These are phyloP conservation scores for Capsella rubella DNA, from an alignment of 441 rosid genomes.

Conservation along the genomic window DNA sequence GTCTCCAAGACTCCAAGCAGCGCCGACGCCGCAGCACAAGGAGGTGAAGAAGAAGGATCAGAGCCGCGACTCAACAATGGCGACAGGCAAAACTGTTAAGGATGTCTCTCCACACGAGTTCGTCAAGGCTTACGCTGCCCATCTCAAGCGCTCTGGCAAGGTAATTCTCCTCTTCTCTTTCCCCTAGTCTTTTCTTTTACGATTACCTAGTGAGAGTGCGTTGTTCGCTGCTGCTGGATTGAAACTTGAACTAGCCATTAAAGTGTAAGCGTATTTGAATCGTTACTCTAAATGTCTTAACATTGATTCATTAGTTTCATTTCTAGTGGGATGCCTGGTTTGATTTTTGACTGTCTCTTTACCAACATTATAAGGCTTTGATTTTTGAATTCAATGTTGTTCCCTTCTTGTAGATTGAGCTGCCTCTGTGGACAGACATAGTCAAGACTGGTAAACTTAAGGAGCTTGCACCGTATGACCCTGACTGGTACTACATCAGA, in stretches of 20 bases:
- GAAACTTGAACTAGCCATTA: not conserved
- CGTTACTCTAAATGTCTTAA: not conserved
- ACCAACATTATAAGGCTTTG: not conserved
- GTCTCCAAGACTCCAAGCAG: slow-evolving; percentile 11
- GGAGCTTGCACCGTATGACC: slow-evolving; percentile 97
- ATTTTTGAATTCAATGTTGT: not conserved
- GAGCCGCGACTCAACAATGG: slow-evolving; percentile 33
- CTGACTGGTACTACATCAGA: slow-evolving; percentile 95
- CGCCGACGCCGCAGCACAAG: slow-evolving; percentile 45
- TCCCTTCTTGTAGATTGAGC: slow-evolving; percentile 62
- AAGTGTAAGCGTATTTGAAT: not conserved
- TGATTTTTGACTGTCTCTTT: not conserved
- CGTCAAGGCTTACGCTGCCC: slow-evolving; percentile 59
- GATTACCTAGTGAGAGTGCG: not conserved
- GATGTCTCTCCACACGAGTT: slow-evolving; percentile 61
- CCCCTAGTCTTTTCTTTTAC: not conserved
- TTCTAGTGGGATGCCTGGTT: not conserved
- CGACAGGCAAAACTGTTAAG: slow-evolving; percentile 52
- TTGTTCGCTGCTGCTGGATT: not conserved
- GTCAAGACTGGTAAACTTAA: slow-evolving; percentile 86
- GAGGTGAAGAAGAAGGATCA: slow-evolving; percentile 11
- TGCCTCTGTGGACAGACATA: slow-evolving; percentile 91
- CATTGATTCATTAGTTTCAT: not conserved
- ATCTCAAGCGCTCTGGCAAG: slow-evolving; percentile 61
- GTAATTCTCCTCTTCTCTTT: too few relatives aligned